A percentile compares a stretch with the other conserved stretches of the same genome.
phyloP scores from a whole-genome alignment of 768 basidiomycete species.

The Hypholoma fasciculare region DNA sequence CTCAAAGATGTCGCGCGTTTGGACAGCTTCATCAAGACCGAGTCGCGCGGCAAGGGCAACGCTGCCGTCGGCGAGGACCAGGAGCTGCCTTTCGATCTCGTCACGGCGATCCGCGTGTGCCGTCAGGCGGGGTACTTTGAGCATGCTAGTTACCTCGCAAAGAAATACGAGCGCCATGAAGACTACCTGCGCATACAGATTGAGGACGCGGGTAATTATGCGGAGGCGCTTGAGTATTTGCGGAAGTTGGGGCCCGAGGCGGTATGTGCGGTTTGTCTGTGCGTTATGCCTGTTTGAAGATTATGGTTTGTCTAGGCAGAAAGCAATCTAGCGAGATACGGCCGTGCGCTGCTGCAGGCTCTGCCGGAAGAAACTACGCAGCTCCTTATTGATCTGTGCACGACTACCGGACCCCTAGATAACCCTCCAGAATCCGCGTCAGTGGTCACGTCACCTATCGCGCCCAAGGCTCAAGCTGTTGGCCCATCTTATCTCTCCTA shows the following conservation, averaged over 20 bases:
- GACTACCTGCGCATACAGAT: conserved; percentile 94
- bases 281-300: neutral
- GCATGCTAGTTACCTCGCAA: conserved; percentile 91
- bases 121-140: conserved; percentile 96
- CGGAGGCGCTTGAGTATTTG: conserved; percentile 81
- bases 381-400: conserved; percentile 90
- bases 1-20: conserved; percentile 88
- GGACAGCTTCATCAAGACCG: conserved; percentile 90
- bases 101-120: conserved; percentile 96
- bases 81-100: conserved; percentile 94
- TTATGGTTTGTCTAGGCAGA: conserved; percentile 57
- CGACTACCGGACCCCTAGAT: conserved; percentile 53
- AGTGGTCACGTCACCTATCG: neutral
- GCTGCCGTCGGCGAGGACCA: conserved; percentile 33
- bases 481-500: conserved; percentile 77
- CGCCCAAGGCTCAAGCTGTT: conserved; percentile 17
- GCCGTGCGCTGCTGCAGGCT: conserved; percentile 78
- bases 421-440: conserved; percentile 38
- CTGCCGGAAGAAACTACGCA: conserved; percentile 89
- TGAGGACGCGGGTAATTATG: conserved; percentile 84
- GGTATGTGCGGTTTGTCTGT: conserved; percentile 45
- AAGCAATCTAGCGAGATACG: conserved; percentile 84
- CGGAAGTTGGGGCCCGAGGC: conserved; percentile 75
- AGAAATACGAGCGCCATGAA: conserved; percentile 88
- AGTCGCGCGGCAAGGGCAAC: conserved; percentile 48